A percentile compares a stretch with the other conserved stretches of the same genome.
phyloP scores from a whole-genome alignment of 2,329 filamentous ascomycete genomes.

The Aspergillus niger region DNA sequence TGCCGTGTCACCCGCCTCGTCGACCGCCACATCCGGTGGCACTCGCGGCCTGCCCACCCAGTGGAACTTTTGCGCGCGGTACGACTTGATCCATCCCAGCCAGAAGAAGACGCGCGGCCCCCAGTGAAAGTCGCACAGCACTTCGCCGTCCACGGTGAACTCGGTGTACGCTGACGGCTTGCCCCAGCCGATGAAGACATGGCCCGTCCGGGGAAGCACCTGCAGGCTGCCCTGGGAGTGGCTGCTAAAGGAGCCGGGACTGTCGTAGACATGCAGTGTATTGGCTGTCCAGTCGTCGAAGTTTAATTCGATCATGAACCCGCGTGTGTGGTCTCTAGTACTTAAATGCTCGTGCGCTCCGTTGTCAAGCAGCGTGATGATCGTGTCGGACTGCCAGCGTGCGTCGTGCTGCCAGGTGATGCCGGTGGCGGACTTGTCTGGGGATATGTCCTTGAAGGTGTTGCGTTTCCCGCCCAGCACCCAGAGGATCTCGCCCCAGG shows the following conservation, averaged over 20 bases:
- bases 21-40: constrained; percentile 25
- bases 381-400: constrained; percentile 27
- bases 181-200: constrained; percentile 55
- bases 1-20: constrained; percentile 13
- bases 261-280: constrained; percentile 33
- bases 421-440: constrained; percentile 24
- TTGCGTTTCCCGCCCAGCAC: constrained; percentile 33
- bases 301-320: constrained; percentile 35
- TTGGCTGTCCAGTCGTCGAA: constrained; percentile 51
- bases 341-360: constrained; percentile 22
- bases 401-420: constrained; percentile 37
- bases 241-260: constrained; percentile 14
- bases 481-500: constrained; percentile 28
- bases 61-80: constrained; percentile 56
- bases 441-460: constrained; percentile 27
- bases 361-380: constrained; percentile 31
- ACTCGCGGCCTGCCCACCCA: constrained; percentile 56
- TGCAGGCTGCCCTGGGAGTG: constrained; percentile 23
- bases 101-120: constrained; percentile 50
- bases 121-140: constrained; percentile 33
- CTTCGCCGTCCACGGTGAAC: constrained; percentile 31
- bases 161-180: constrained; percentile 55
- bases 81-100: constrained; percentile 55
- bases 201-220: constrained; percentile 32
- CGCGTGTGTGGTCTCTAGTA: constrained; percentile 20